Evolutionary conservation across 306 rosid genomes (phyloP).

Genomic region (Dryas alaskensis): DNA sequence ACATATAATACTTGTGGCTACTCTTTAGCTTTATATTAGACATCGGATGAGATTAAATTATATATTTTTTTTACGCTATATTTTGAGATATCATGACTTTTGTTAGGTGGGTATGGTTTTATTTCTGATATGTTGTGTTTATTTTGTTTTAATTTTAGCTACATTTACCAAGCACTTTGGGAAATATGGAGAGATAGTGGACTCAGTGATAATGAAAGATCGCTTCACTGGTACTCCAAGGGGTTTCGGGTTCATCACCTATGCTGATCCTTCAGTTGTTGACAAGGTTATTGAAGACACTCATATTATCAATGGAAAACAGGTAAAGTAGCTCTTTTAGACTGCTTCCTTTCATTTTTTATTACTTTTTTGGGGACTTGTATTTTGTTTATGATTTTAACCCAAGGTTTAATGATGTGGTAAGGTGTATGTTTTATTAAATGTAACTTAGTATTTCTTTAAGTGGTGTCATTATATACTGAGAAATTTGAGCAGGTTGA

Average conservation of each 20-base stretch:
- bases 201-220: slow-evolving; percentile 91
- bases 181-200: slow-evolving; percentile 84
- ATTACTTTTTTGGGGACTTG: not conserved
- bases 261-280: slow-evolving; percentile 81
- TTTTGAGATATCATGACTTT: not conserved
- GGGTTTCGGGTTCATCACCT: slow-evolving; percentile 90
- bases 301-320: slow-evolving; percentile 72
- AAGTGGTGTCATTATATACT: not conserved
- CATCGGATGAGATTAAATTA: not conserved
- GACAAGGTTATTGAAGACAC: slow-evolving; percentile 73
- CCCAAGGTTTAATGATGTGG: not conserved
- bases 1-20: not conserved
- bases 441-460: not conserved
- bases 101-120: not conserved
- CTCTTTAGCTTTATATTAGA: not conserved
- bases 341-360: not conserved
- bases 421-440: not conserved
- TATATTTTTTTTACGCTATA: not conserved
- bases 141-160: slow-evolving; percentile 34
- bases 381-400: not conserved
- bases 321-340: slow-evolving; percentile 36
- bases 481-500: slow-evolving; percentile 53
- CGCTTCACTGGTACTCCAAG: slow-evolving; percentile 76
- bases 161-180: slow-evolving; percentile 79
- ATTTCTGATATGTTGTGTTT: not conserved